phyloP scores from a whole-genome alignment of 2,329 filamentous ascomycete species.

The Karstenula rhodostoma region DNA sequence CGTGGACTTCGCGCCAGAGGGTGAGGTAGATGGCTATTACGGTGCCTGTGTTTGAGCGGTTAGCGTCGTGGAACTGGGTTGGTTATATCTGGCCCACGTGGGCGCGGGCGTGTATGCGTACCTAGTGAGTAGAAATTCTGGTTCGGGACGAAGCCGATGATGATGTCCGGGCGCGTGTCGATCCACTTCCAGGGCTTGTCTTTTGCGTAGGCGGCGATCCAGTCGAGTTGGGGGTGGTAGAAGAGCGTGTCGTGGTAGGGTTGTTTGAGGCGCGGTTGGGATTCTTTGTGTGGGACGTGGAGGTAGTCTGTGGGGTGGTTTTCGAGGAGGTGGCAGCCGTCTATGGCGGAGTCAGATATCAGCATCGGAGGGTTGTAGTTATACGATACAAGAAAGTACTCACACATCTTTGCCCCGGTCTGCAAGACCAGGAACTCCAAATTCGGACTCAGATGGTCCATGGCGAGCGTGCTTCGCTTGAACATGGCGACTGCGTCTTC shows the following conservation, averaged over 20 bases:
- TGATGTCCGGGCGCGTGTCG: slow-evolving; percentile 52
- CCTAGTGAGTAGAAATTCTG: slow-evolving; percentile 51
- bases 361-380: background rate
- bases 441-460: slow-evolving; percentile 31
- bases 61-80: too few relatives aligned
- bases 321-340: slow-evolving; percentile 54
- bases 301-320: slow-evolving; percentile 49
- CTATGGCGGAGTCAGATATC: slow-evolving; percentile 13
- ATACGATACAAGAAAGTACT: slow-evolving; percentile 23
- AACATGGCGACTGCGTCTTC: slow-evolving; percentile 54
- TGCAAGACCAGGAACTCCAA: slow-evolving; percentile 42
- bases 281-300: slow-evolving; percentile 31
- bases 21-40: slow-evolving; percentile 50
- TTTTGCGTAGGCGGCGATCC: slow-evolving; percentile 42
- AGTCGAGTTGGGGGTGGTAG: slow-evolving; percentile 54
- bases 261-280: slow-evolving; percentile 32
- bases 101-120: too few relatives aligned
- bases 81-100: too few relatives aligned
- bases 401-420: slow-evolving; percentile 48
- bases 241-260: slow-evolving; percentile 50
- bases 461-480: slow-evolving; percentile 46
- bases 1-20: slow-evolving; percentile 49
- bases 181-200: slow-evolving; percentile 51
- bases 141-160: slow-evolving; percentile 54
- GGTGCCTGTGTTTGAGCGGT: too few relatives aligned